A percentile compares a stretch with the other conserved stretches of the same genome.
Evolutionary conservation across 139 green algal species (phyloP).

Genomic region (Astrephomene gubernaculifera): DNA sequence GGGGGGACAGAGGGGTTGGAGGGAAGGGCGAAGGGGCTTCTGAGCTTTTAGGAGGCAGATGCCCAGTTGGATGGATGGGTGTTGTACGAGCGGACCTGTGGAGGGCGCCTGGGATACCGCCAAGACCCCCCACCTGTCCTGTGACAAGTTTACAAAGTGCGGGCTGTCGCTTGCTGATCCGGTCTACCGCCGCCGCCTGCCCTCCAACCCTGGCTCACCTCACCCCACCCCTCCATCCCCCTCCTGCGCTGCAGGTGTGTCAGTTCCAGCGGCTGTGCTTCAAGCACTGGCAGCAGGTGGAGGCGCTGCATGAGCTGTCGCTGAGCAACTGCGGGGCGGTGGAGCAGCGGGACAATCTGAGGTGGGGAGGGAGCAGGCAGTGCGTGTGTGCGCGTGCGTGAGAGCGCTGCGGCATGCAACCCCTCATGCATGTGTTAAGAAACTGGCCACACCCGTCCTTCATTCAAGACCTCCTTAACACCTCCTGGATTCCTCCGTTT

Average conservation of each 20-base stretch:
- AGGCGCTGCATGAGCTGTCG: constrained; percentile 79
- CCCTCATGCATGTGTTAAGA: no score
- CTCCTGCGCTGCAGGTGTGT: constrained; percentile 57
- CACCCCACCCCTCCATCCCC: background rate
- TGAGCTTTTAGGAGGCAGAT: background rate
- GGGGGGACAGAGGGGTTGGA: background rate
- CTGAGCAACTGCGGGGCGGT: constrained; percentile 86
- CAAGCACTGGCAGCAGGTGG: constrained; percentile 76
- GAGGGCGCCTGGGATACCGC: no score
- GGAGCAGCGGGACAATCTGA: constrained; percentile 72
- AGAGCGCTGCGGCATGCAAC: no score
- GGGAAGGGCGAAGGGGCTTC: background rate
- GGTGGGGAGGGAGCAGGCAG: background rate
- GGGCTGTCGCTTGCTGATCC: no score
- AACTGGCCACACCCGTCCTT: no score
- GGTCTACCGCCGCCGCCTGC: background rate
- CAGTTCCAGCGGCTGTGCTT: constrained; percentile 94
- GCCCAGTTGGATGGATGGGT: no score
- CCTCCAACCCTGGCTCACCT: background rate
- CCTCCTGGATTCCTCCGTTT: no score
- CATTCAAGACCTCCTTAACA: no score
- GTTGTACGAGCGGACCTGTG: no score
- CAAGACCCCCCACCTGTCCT: no score
- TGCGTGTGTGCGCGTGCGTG: background rate
- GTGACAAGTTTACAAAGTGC: no score